Percentiles rank a stretch among this genome's conserved stretches.
phyloP scores from a whole-genome alignment of 371 early-diverging fungal species.

The Actinomortierella wolfii region DNA sequence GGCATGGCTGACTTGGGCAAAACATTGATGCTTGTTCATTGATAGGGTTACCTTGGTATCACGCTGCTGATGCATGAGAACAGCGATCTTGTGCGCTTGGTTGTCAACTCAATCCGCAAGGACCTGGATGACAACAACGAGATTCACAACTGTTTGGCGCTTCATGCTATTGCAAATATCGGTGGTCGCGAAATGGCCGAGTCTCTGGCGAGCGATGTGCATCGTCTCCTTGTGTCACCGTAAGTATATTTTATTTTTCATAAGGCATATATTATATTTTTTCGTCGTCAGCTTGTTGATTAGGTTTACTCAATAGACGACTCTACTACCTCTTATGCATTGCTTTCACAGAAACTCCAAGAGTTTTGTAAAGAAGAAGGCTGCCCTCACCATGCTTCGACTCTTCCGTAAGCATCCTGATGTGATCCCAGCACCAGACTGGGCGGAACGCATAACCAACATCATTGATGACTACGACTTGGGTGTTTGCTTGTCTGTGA shows the following conservation, averaged over 20 bases:
- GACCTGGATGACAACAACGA: slow-evolving; percentile 92
- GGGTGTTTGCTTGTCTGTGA: slow-evolving; percentile 86
- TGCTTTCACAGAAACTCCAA: slow-evolving; percentile 59
- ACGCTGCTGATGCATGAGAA: slow-evolving; percentile 90
- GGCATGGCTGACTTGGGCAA: background rate
- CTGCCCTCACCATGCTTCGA: slow-evolving; percentile 89
- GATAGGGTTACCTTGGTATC: slow-evolving; percentile 93
- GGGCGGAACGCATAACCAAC: slow-evolving; percentile 83
- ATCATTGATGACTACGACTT: slow-evolving; percentile 89
- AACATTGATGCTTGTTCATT: slow-evolving; percentile 1
- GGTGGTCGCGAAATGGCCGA: slow-evolving; percentile 94
- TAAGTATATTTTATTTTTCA: slow-evolving; percentile 49
- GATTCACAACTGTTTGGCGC: slow-evolving; percentile 87
- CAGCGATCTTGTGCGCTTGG: slow-evolving; percentile 79
- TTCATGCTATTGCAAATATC: slow-evolving; percentile 95
- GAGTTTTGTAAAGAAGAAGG: slow-evolving; percentile 95
- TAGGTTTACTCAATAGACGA: background rate
- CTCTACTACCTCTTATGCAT: too few species aligned
- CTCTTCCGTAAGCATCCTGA: slow-evolving; percentile 91
- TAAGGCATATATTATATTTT: slow-evolving; percentile 2
- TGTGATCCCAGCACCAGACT: slow-evolving; percentile 84
- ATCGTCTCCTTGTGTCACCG: slow-evolving; percentile 81
- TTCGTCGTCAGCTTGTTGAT: background rate
- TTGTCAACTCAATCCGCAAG: slow-evolving; percentile 85
- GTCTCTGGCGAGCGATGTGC: slow-evolving; percentile 81